Evolutionary conservation across 495 filamentous ascomycete genomes (phyloP), one percentile per base, ranked within the genome.

Genomic region (Hyphodiscus hymeniophilus): DNA sequence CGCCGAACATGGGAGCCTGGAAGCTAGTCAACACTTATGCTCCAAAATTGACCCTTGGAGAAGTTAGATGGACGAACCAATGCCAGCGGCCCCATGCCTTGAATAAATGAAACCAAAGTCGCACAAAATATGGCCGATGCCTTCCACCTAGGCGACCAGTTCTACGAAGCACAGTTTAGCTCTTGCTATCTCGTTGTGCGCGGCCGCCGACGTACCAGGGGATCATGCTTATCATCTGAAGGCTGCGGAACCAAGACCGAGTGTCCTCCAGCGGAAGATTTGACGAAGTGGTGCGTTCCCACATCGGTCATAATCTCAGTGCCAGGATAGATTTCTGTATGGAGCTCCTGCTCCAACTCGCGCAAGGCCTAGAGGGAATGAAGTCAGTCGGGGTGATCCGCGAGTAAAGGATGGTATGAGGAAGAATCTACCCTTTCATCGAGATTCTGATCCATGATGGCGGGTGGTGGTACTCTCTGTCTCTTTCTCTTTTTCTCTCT

Each of bases 281-380:
- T 77, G 58, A 80, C 73, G 53, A 83, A 81, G 58, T 79, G 77
- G 62, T 80, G 77, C 0, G 60, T 60, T 23, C 77, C 79, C 33
- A 80, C 67, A 58, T 77, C 74, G 35, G 65, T 60, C 78, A 81
- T 82, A 60, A 81, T 71, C 62, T 82, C 78, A 13, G 78, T 82
- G 2, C 78, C 78, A 0, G 79, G 78, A 32, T 77, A 67, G 42
- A 82, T 76, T 48, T 74, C 69, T 23, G 67, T 69, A 17, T 74
- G 60, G 41, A 81, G 66, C 65, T 75, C 70, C 39, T 65, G 54
- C 57, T 75, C 71, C 35, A 70, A 47, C 39, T 62, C 60, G 41
- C 47, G 41, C 35, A 55, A 5, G 3, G 43, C 55, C 59, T 59
- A 33, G 17, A 42, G 33, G 36, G 38, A 16, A 20, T 7, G 18